phyloP scores from a whole-genome alignment of 1,284 basidiomycete genomes.

The Boletus subluridellus region DNA sequence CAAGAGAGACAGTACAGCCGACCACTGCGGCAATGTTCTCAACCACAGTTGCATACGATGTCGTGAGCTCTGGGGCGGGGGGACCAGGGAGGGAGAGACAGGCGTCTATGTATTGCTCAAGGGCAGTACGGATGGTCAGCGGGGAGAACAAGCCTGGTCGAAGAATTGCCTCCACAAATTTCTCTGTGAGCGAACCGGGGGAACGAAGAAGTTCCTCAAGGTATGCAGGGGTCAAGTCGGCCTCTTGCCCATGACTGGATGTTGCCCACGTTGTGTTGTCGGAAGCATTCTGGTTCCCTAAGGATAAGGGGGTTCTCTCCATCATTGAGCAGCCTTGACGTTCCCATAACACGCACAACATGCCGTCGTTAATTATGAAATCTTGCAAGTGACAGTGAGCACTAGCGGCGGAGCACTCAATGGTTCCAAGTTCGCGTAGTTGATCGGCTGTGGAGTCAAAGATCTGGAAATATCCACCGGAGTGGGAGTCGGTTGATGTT shows the following conservation, averaged over 20 bases:
- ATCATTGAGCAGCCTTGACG: constrained; percentile 70
- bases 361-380: constrained; percentile 54
- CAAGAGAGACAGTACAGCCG: constrained; percentile 75
- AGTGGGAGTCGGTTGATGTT: constrained; percentile 54
- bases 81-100: constrained; percentile 64
- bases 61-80: constrained; percentile 48
- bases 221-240: constrained; percentile 79
- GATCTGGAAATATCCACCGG: constrained; percentile 70
- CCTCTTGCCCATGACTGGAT: constrained; percentile 58
- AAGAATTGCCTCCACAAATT: constrained; percentile 80
- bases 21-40: constrained; percentile 83
- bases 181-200: constrained; percentile 69
- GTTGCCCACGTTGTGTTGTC: constrained; percentile 47
- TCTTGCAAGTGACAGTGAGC: constrained; percentile 72
- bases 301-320: constrained; percentile 50
- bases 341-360: constrained; percentile 71
- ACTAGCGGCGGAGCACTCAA: constrained; percentile 58
- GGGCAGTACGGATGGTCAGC: constrained; percentile 72
- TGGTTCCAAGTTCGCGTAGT: constrained; percentile 50
- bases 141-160: constrained; percentile 84
- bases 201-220: constrained; percentile 77
- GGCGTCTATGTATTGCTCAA: constrained; percentile 76
- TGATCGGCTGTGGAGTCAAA: constrained; percentile 53
- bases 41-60: constrained; percentile 63
- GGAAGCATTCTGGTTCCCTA: constrained; percentile 36